phyloP scores from a whole-genome alignment of 2,329 filamentous ascomycete species.

The Scortechinia acanthostroma region DNA sequence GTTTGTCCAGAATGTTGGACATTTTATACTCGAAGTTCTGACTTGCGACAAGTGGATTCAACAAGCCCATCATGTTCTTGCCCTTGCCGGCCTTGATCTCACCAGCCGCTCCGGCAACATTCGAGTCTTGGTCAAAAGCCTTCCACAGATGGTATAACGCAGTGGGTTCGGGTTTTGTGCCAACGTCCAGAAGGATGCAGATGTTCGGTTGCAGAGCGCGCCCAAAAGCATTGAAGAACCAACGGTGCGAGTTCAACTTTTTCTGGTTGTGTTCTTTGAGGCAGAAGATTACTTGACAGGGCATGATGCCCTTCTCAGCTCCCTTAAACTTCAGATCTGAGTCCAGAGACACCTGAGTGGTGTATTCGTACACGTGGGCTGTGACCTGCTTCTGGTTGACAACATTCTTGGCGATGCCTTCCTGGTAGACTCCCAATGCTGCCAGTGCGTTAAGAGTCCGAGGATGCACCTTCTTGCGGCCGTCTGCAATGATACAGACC shows the following conservation, averaged over 20 bases:
- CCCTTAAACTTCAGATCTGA: constrained; percentile 1
- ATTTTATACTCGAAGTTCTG: constrained; percentile 16
- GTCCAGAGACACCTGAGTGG: constrained; percentile 28
- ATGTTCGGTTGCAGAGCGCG: constrained; percentile 10
- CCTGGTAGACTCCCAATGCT: constrained; percentile 60
- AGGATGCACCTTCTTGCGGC: constrained; percentile 63
- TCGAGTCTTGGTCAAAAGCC: constrained; percentile 10
- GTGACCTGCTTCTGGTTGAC: constrained; percentile 66
- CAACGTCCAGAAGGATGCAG: constrained; percentile 11
- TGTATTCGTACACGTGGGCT: constrained; percentile 63
- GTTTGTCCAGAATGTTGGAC: constrained; percentile 13
- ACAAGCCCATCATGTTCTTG: constrained; percentile 7
- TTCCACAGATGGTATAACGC: constrained; percentile 11
- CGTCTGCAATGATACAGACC: constrained; percentile 63
- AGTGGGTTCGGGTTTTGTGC: constrained; percentile 9
- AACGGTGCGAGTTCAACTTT: constrained; percentile 13
- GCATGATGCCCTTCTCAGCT: constrained; percentile 3
- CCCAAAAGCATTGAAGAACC: constrained; percentile 12
- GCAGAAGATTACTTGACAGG: constrained; percentile 12
- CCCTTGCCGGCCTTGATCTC: constrained; percentile 7
- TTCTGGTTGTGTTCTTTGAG: constrained; percentile 13
- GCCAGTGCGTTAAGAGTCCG: constrained; percentile 58
- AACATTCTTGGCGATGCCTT: constrained; percentile 64
- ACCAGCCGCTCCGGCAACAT: constrained; percentile 12
- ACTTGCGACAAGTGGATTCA: constrained; percentile 11